phyloP scores from a whole-genome alignment of 2,329 filamentous ascomycete species.

The Graphiopsis chlorocephala region DNA sequence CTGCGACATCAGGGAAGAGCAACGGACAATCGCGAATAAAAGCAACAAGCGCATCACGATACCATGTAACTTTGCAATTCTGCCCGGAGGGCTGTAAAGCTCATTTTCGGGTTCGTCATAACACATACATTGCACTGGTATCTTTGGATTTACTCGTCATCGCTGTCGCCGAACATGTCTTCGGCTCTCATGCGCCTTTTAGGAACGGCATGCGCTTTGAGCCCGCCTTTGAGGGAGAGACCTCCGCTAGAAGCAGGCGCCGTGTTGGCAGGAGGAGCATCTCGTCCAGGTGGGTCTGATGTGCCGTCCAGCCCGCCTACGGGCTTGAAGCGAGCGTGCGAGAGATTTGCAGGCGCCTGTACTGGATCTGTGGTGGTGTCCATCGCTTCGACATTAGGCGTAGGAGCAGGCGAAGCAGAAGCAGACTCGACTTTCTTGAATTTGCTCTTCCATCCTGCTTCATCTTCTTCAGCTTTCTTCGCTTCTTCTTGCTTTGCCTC shows the following conservation, averaged over 20 bases:
- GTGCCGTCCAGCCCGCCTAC: conserved; percentile 49
- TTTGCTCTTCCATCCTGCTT: conserved; percentile 31
- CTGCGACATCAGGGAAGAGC: too few relatives aligned
- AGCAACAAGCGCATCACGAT: too few relatives aligned
- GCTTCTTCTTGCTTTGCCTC: conserved; percentile 44
- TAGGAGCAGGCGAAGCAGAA: conserved; percentile 36
- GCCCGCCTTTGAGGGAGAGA: conserved; percentile 25
- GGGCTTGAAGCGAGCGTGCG: conserved; percentile 21
- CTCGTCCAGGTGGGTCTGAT: conserved; percentile 34
- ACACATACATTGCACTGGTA: not conserved
- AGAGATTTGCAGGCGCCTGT: not conserved
- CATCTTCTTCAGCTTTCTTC: conserved; percentile 29
- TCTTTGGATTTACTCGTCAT: conserved; percentile 44
- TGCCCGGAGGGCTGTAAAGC: too few relatives aligned
- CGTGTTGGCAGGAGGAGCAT: not conserved
- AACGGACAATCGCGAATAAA: too few relatives aligned
- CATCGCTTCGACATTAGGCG: conserved; percentile 29
- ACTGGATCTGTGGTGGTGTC: not conserved
- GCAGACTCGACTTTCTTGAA: conserved; percentile 53
- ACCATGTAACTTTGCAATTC: too few relatives aligned
- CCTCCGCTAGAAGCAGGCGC: conserved; percentile 24
- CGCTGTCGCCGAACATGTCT: conserved; percentile 84
- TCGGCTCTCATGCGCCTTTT: conserved; percentile 63
- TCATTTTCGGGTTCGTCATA: not conserved
- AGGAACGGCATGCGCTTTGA: not conserved